phyloP scores from a whole-genome alignment of 1,139 yeast genomes.

The Yamadazyma epiphylla region DNA sequence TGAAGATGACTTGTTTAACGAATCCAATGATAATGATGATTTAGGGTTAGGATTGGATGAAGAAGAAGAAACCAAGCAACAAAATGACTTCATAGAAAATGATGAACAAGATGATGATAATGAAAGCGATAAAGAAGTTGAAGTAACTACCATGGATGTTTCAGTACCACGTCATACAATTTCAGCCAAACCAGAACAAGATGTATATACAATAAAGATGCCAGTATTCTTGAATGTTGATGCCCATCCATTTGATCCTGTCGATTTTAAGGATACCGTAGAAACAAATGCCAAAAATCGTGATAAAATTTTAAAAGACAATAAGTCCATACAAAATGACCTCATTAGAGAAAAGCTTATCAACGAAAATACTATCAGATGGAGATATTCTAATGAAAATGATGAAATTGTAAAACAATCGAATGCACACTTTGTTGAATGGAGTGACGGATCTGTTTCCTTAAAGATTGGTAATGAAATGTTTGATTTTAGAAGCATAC shows the following conservation, averaged over 20 bases:
- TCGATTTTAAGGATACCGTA: slow-evolving; percentile 55
- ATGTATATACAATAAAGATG: slow-evolving; percentile 58
- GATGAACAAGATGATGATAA: slow-evolving; percentile 4
- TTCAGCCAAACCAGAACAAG: slow-evolving; percentile 36
- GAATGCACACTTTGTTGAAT: slow-evolving; percentile 83
- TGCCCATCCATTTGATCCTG: slow-evolving; percentile 84
- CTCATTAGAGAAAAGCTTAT: slow-evolving; percentile 49
- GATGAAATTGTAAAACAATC: slow-evolving; percentile 74
- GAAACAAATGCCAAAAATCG: slow-evolving; percentile 44
- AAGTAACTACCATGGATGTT: slow-evolving; percentile 51
- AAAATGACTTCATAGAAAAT: slow-evolving; percentile 2
- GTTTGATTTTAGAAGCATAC: slow-evolving; percentile 69
- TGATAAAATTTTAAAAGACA: slow-evolving; percentile 21
- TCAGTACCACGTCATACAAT: slow-evolving; percentile 75
- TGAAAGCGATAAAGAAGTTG: slow-evolving; percentile 14
- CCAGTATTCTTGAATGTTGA: slow-evolving; percentile 83
- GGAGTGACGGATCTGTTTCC: slow-evolving; percentile 92
- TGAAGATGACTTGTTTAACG: slow-evolving; percentile 4
- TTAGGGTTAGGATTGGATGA: slow-evolving; percentile 12
- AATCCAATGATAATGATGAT: slow-evolving; percentile 10
- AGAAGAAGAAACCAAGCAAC: slow-evolving; percentile 5
- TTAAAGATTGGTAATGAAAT: slow-evolving; percentile 83
- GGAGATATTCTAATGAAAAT: slow-evolving; percentile 81
- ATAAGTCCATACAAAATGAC: slow-evolving; percentile 38
- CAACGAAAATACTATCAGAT: slow-evolving; percentile 82